Base-by-base conservation (phyloP, 345 rosid genomes). In the Triadica sebifera region DNA sequence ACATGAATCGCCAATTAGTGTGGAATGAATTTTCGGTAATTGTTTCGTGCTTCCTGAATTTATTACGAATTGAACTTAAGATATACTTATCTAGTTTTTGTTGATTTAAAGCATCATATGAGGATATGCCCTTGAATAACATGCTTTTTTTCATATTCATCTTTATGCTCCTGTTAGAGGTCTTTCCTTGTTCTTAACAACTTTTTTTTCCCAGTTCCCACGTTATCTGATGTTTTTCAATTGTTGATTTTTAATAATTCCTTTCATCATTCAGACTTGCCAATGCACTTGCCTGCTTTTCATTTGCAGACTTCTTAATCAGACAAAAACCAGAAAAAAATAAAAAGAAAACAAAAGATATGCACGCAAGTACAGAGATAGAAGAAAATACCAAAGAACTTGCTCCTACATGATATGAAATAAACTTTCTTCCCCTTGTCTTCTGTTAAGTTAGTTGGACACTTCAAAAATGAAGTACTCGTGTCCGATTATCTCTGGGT, bases 11-110 rank as follows among this genome's bases (percentile, higher is more conserved):
- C 55, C 98, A 93, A 75, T 85, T 96, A 75, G 98, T 96, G 82
- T 95, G 98, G 99, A 95, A 95, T 81, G 98, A 95, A 81, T 95
- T 95, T 77, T 95, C 96, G 87, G 98, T 93, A 91, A 83, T 77
- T 80, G 67, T 64, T 76, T 73, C 78, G 66, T 80, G 61, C 43
- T 64, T 37, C 8, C 12, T 58, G 39, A 61, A 43, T 13, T 19
- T 43, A 22, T 43, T 50, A 1, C 11, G 29, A 22, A 51, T 73
- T 61, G 69, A 49, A 51, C 52, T 69, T 39, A 38, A 38, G 46
- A 43, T 43, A 8, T 43, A 43, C 46, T 8, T 29, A 29, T 29
- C 34, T 29, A 29, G 34, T 29, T 29, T 29, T 29, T 29, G 34
- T 29, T 29, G 34, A 29, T 29, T 29, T 29, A 29, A 29, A 29